A percentile compares a stretch with the other conserved stretches of the same genome.
Evolutionary conservation across 352 stramenopile species (phyloP).

Genomic region (Phytophthora pisi): DNA sequence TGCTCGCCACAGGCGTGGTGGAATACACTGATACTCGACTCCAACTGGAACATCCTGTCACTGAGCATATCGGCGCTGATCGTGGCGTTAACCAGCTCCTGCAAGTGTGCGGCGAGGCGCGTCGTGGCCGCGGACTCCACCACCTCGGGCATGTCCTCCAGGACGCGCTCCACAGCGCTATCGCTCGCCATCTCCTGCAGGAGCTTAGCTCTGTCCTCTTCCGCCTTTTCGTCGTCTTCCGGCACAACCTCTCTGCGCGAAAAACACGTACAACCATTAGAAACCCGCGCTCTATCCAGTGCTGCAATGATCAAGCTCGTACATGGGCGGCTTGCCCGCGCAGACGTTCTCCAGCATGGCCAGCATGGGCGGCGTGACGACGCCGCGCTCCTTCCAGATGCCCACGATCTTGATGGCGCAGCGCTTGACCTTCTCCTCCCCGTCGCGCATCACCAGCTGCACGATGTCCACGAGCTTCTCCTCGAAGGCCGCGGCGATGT

Average conservation of each 20-base stretch:
- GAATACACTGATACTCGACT: constrained; percentile 80
- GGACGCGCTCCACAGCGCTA: constrained; percentile 44
- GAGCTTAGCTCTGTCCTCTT: constrained; percentile 34
- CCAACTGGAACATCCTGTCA: constrained; percentile 89
- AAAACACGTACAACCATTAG: constrained; percentile 19
- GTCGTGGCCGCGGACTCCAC: constrained; percentile 57
- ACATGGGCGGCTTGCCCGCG: constrained; percentile 68
- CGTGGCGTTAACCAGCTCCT: constrained; percentile 79
- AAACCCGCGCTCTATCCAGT: not conserved
- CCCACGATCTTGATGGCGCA: constrained; percentile 87
- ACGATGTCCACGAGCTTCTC: constrained; percentile 58
- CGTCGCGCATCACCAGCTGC: constrained; percentile 67
- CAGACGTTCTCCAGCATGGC: constrained; percentile 79
- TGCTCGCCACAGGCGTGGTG: constrained; percentile 64
- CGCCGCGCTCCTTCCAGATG: constrained; percentile 84
- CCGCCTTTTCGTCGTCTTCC: constrained; percentile 34
- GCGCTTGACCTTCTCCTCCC: constrained; percentile 84
- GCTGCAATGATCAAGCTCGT: constrained; percentile 15
- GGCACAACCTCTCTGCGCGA: constrained; percentile 37
- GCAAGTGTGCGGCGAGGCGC: constrained; percentile 50
- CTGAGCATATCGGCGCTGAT: constrained; percentile 87
- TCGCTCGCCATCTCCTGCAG: constrained; percentile 49
- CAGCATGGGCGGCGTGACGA: constrained; percentile 56
- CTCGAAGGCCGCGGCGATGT: constrained; percentile 71
- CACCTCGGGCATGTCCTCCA: constrained; percentile 76